Conservation (phyloP, 805 yeast genomes). For the Jamesozyma rosinii region DNA sequence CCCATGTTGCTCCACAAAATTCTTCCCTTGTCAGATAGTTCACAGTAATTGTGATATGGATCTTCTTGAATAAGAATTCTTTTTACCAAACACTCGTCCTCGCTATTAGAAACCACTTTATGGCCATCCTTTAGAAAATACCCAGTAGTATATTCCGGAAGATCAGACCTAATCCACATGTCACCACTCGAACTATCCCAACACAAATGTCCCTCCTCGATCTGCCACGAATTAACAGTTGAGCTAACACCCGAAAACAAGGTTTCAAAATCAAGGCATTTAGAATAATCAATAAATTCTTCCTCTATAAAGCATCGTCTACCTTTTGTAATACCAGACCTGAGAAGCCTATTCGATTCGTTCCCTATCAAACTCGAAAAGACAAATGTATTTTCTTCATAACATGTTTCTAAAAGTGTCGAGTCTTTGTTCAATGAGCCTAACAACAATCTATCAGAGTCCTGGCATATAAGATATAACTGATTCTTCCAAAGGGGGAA, state of each 20-base stretch:
- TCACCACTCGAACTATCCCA: not conserved
- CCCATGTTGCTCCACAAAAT: constrained; percentile 1
- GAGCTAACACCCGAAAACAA: not conserved
- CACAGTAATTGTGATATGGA: not conserved
- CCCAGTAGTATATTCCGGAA: not conserved
- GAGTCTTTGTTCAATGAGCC: not conserved
- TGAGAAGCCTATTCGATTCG: not conserved
- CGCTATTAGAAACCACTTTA: not conserved
- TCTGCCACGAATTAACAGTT: not conserved
- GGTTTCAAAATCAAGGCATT: not conserved
- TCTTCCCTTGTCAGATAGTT: not conserved
- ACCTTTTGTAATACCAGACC: not conserved
- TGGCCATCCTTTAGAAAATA: not conserved
- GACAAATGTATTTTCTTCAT: not conserved
- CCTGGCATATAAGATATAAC: not conserved
- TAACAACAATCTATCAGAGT: not conserved
- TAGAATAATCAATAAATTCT: not conserved
- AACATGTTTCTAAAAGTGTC: not conserved
- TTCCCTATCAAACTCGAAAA: not conserved
- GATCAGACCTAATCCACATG: not conserved
- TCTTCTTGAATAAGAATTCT: not conserved
- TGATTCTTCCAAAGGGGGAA: not conserved
- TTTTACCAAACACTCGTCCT: not conserved
- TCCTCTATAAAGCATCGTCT: not conserved
- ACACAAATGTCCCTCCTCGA: not conserved